A percentile compares a stretch with the other conserved stretches of the same genome.
phyloP scores from a whole-genome alignment of 495 filamentous ascomycete species.

The Trypethelium eluteriae region DNA sequence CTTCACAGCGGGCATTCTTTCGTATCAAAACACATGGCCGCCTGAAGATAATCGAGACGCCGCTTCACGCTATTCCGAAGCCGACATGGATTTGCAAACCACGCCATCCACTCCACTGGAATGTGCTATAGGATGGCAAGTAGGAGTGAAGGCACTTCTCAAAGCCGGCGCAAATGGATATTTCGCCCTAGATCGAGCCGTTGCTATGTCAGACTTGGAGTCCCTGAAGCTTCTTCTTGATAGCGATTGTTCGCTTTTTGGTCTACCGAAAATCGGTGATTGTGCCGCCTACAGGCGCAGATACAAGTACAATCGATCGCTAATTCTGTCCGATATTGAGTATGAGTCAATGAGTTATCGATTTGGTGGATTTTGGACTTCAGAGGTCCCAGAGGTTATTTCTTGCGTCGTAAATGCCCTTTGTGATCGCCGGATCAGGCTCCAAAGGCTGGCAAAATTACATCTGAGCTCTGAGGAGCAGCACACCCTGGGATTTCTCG shows the following conservation, averaged over 20 bases:
- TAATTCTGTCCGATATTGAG: not conserved
- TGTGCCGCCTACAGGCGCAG: not conserved
- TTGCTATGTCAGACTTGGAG: not conserved
- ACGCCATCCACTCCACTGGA: not conserved
- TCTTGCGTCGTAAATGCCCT: slow-evolving; percentile 5
- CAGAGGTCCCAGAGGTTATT: slow-evolving; percentile 4
- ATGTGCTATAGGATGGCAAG: not conserved
- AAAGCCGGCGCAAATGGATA: slow-evolving; percentile 1
- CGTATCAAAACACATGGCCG: not conserved
- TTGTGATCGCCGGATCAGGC: slow-evolving; percentile 5
- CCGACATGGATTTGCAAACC: not conserved
- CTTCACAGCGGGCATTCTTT: slow-evolving; percentile 1
- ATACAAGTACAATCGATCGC: not conserved
- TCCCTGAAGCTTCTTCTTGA: not conserved
- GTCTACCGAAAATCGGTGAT: not conserved
- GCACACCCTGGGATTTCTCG: not conserved
- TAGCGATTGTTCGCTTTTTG: not conserved
- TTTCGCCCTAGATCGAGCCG: not conserved
- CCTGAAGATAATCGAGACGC: not conserved
- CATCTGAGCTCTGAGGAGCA: slow-evolving; percentile 2
- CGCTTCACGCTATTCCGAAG: not conserved
- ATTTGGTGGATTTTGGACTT: slow-evolving; percentile 10
- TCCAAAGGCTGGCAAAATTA: slow-evolving; percentile 9
- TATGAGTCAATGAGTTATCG: not conserved
- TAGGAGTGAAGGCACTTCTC: not conserved